These are phyloP conservation scores for Aphanomyces astaci DNA, from an alignment of 352 stramenopile species.

Conservation along the genomic window DNA sequence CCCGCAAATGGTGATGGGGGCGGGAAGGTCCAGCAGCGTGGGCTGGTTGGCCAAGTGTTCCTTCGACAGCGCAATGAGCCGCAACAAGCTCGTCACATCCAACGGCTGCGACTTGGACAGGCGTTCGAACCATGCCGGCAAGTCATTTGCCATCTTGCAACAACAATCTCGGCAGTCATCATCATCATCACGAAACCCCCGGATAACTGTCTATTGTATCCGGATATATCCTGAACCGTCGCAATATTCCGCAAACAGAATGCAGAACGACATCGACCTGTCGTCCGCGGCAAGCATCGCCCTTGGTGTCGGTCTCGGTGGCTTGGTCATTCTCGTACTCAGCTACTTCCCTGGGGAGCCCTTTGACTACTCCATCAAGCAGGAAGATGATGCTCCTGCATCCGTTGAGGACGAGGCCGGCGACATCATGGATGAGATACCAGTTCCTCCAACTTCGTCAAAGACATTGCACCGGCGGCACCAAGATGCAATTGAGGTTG, in stretches of 20 bases:
- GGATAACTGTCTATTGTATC: background rate
- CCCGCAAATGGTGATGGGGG: conserved; percentile 80
- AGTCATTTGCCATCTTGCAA: conserved; percentile 10
- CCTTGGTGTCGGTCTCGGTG: conserved; percentile 35
- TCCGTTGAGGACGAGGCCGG: background rate
- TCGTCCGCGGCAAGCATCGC: conserved; percentile 26
- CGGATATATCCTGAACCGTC: background rate
- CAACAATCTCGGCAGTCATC: background rate
- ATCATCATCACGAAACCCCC: background rate
- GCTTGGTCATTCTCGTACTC: conserved; percentile 38
- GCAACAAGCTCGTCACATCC: conserved; percentile 17
- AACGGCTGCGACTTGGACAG: conserved; percentile 18
- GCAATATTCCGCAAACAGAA: background rate
- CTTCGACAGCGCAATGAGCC: conserved; percentile 7
- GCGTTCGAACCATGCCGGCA: conserved; percentile 8
- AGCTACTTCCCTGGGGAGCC: conserved; percentile 46
- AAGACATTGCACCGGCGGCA: background rate
- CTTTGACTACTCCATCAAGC: conserved; percentile 40
- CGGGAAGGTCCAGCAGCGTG: conserved; percentile 38
- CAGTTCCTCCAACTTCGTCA: background rate
- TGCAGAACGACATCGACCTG: background rate
- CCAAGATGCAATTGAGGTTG: conserved; percentile 25
- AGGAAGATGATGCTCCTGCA: background rate
- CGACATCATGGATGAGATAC: background rate
- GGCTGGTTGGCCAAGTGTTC: conserved; percentile 16